Conservation (phyloP, 1,139 yeast genomes). For the Zygotorulaspora mrakii region DNA sequence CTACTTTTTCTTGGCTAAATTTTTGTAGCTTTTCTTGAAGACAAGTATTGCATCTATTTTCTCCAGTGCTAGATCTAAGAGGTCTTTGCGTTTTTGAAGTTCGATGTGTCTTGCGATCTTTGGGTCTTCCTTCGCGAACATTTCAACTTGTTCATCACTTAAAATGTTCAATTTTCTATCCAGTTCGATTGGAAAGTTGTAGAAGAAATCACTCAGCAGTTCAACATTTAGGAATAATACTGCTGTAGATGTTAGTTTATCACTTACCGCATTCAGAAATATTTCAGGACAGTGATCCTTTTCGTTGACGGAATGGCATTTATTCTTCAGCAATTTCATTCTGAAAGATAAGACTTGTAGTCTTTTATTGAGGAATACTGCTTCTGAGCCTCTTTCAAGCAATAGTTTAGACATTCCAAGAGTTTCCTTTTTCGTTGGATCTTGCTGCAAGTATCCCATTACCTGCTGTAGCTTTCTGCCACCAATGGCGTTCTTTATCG, state of each 20-base stretch:
- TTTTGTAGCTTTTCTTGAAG: constrained; percentile 36
- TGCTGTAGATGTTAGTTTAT: constrained; percentile 88
- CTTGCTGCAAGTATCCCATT: constrained; percentile 62
- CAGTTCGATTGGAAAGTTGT: constrained; percentile 90
- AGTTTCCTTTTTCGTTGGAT: constrained; percentile 54
- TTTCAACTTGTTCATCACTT: constrained; percentile 73
- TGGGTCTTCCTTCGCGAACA: constrained; percentile 93
- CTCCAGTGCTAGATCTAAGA: constrained; percentile 74
- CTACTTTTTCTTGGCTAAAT: constrained; percentile 50
- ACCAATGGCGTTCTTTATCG: constrained; percentile 72
- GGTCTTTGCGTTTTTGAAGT: constrained; percentile 85
- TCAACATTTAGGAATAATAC: constrained; percentile 92
- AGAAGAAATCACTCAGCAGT: constrained; percentile 86
- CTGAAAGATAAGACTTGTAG: constrained; percentile 70
- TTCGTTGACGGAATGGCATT: constrained; percentile 73
- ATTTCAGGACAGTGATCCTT: constrained; percentile 93
- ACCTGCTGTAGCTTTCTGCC: constrained; percentile 80
- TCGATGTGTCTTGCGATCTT: constrained; percentile 86
- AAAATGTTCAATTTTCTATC: constrained; percentile 70
- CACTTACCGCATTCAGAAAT: constrained; percentile 87
- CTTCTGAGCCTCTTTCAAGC: constrained; percentile 75
- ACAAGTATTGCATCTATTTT: constrained; percentile 86
- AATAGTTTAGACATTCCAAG: constrained; percentile 73
- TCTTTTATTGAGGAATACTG: constrained; percentile 76
- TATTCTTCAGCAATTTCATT: constrained; percentile 67